These are phyloP conservation scores for Fomitopsis palustris DNA, from an alignment of 1,284 basidiomycete genomes.

Conservation along the genomic window DNA sequence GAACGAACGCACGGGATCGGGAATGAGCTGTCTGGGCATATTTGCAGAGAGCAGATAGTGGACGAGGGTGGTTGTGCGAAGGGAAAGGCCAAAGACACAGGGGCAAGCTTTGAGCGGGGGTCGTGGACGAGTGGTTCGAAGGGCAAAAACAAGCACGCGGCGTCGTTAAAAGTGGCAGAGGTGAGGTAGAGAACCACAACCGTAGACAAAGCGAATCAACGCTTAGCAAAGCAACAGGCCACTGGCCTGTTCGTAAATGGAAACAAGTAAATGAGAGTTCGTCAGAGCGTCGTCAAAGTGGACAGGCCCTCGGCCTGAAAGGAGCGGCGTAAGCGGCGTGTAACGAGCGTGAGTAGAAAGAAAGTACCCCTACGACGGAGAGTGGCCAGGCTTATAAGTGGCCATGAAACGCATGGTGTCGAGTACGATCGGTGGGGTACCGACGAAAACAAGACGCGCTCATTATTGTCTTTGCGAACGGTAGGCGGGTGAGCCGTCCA, in stretches of 20 bases:
- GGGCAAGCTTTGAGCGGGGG: conserved; percentile 8
- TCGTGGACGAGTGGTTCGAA: not conserved
- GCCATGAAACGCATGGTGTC: not conserved
- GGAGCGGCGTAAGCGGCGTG: not conserved
- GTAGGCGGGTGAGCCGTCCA: not conserved
- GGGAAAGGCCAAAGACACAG: not conserved
- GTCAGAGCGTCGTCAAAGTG: conserved; percentile 3
- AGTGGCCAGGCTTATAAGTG: not conserved
- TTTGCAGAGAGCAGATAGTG: not conserved
- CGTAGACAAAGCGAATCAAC: conserved; percentile 3
- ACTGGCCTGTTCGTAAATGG: not conserved
- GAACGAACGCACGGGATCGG: not conserved
- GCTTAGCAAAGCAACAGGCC: not conserved
- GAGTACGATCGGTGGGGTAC: not conserved
- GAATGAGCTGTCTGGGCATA: not conserved
- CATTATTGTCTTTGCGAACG: conserved; percentile 5
- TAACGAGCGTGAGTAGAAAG: conserved; percentile 2
- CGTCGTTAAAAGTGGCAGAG: conserved; percentile 1
- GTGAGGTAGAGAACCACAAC: not conserved
- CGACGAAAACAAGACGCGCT: conserved; percentile 1
- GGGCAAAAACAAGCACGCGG: not conserved
- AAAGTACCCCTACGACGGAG: not conserved
- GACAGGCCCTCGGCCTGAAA: not conserved
- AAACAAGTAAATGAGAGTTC: not conserved
- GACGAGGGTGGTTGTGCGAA: not conserved